Conservation (phyloP, 2,329 filamentous ascomycete species). For the Penicillium hordei region DNA sequence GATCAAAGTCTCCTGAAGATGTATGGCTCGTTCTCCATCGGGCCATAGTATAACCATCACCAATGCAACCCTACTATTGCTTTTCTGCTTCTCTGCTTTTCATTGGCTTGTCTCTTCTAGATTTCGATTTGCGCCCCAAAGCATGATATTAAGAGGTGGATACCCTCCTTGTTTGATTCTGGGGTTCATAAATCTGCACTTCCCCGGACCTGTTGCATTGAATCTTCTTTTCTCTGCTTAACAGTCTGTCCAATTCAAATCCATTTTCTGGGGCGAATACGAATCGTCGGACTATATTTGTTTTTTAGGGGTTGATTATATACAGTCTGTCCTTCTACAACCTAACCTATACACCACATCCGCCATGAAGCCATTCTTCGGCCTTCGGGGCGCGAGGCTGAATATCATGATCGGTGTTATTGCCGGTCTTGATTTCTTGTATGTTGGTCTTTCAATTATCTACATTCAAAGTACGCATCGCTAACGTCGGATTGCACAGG, state of each 20-base stretch:
- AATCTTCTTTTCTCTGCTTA: slow-evolving; percentile 9
- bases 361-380: slow-evolving; percentile 55
- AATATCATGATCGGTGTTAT: slow-evolving; percentile 70
- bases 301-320: slow-evolving; percentile 12
- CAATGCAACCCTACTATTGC: slow-evolving; percentile 3
- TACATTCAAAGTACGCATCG: background rate
- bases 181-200: slow-evolving; percentile 17
- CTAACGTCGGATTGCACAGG: slow-evolving; percentile 21
- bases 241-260: background rate
- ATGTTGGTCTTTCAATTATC: slow-evolving; percentile 8
- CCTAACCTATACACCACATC: background rate
- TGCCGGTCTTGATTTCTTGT: slow-evolving; percentile 70
- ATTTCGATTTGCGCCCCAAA: background rate
- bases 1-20: background rate
- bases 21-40: background rate
- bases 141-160: background rate
- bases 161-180: background rate
- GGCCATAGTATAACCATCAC: background rate
- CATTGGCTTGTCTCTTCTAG: background rate
- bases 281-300: background rate
- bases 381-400: slow-evolving; percentile 64
- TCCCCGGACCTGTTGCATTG: slow-evolving; percentile 7
- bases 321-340: background rate
- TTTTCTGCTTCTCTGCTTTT: background rate
- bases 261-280: background rate